Percentiles rank a stretch among this genome's conserved stretches.
Evolutionary conservation across 2,329 filamentous ascomycete genomes (phyloP).

Genomic region (Colletotrichum neosansevieriae): DNA sequence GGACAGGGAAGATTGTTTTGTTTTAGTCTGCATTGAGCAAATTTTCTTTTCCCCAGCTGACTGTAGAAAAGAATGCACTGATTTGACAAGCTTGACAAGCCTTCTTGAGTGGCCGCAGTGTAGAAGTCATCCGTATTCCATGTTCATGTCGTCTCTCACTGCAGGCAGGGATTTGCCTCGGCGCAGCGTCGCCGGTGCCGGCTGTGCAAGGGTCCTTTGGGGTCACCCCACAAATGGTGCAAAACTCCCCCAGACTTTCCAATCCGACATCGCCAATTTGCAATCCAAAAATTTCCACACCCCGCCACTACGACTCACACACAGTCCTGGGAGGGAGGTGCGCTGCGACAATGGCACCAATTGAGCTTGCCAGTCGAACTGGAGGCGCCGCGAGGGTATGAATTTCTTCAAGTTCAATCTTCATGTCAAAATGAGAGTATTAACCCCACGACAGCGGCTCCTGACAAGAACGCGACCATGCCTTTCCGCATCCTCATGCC

Average conservation of each 20-base stretch:
- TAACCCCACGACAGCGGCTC: conserved; percentile 50
- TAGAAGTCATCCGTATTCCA: too few relatives aligned
- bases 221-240: conserved; percentile 26
- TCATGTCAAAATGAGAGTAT: conserved; percentile 18
- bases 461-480: conserved; percentile 43
- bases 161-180: conserved; percentile 22
- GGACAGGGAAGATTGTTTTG: conserved; percentile 20
- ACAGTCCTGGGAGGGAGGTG: conserved; percentile 34
- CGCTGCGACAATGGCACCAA: conserved; percentile 59
- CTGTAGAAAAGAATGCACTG: not conserved
- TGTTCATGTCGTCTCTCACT: too few relatives aligned
- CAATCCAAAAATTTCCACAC: conserved; percentile 41
- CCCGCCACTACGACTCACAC: conserved; percentile 37
- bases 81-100: not conserved
- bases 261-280: conserved; percentile 43
- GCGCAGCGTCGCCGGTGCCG: conserved; percentile 33
- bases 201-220: conserved; percentile 32
- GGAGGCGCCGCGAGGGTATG: conserved; percentile 61
- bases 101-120: too few relatives aligned
- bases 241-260: conserved; percentile 40
- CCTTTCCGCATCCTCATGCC: conserved; percentile 33
- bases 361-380: conserved; percentile 62
- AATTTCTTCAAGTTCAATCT: not conserved
- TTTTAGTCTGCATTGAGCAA: not conserved
- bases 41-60: not conserved